Base-by-base conservation (phyloP, 2,329 filamentous ascomycete species). In the Pyrenophora teres region DNA sequence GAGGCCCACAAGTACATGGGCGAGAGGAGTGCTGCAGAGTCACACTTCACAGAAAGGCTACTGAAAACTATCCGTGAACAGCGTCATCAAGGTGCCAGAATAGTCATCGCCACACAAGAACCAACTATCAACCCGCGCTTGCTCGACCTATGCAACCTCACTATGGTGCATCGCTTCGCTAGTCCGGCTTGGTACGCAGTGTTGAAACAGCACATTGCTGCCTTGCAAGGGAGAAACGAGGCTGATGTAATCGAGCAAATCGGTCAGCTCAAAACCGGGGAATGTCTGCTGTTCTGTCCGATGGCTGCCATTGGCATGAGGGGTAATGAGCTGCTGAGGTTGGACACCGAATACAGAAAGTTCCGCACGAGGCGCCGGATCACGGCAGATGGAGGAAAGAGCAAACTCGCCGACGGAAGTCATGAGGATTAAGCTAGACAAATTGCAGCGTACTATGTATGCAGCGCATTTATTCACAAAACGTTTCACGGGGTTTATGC, bases 1-100 rank as follows among this genome's bases (percentile, higher is more conserved):
- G 88, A 92, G 67, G 89, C 89, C 0, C 89, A 93, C 68, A 91
- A 91, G 70, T 90, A 85, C 67, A 83, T 90, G 79, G 80, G 78
- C 0, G 83, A 84, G 40, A 81, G 82, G 0, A 41, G 8, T 27
- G 67, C 74, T 2, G 75, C 58, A 3, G 52, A 47, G 1, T 47
- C 45, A 9, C 16, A 44, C 1, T 62, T 92, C 37, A 90, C 87
- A 0, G 78, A 86, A 6, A 79, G 78, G 0, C 74, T 92, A 0
- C 75, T 90, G 0, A 77, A 79, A 0, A 81, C 83, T 0, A 87
- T 92, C 56, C 81, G 88, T 0, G 77, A 86, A 23, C 88, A 92
- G 70, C 83, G 88, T 0, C 88, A 92, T 65, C 71, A 86, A 0
- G 87, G 79, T 0, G 78, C 81, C 0, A 79, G 88, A 0, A 77